Evolutionary conservation across 352 stramenopile species (phyloP).

Genomic region (Phytophthora sansomeana): DNA sequence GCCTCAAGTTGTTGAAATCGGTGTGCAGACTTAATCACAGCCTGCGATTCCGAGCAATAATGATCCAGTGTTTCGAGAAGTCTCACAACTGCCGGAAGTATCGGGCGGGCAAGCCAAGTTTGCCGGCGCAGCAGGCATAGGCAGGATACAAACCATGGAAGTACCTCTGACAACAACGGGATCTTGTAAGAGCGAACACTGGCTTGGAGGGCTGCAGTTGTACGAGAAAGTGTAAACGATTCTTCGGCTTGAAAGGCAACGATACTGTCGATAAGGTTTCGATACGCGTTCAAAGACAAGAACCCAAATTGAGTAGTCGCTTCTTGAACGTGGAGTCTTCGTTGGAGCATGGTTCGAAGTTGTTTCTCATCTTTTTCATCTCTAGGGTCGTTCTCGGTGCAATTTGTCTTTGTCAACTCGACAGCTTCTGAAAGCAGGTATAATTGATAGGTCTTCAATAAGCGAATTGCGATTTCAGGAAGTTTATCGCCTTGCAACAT

Average conservation of each 20-base stretch:
- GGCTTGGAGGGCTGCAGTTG: slow-evolving; percentile 36
- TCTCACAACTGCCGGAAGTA: slow-evolving; percentile 70
- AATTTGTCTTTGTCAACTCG: slow-evolving; percentile 61
- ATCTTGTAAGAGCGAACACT: slow-evolving; percentile 51
- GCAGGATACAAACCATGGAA: slow-evolving; percentile 84
- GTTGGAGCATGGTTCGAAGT: slow-evolving; percentile 11
- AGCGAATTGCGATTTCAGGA: slow-evolving; percentile 44
- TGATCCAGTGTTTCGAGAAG: slow-evolving; percentile 76
- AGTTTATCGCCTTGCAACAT: slow-evolving; percentile 29
- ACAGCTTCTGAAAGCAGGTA: slow-evolving; percentile 81
- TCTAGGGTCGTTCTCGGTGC: slow-evolving; percentile 5
- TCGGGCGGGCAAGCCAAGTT: slow-evolving; percentile 75
- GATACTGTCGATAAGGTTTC: slow-evolving; percentile 56
- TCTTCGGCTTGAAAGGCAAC: slow-evolving; percentile 60
- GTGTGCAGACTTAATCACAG: slow-evolving; percentile 68
- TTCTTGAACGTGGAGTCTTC: slow-evolving; percentile 73
- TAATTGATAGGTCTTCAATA: slow-evolving; percentile 83
- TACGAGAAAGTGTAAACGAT: slow-evolving; percentile 45
- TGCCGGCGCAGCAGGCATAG: slow-evolving; percentile 84
- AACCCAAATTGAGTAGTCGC: slow-evolving; percentile 70
- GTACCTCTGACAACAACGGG: slow-evolving; percentile 66
- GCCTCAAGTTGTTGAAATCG: slow-evolving; percentile 72
- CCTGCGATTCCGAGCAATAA: slow-evolving; percentile 72
- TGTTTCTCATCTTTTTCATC: slow-evolving; percentile 19
- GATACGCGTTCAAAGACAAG: slow-evolving; percentile 68